A percentile compares a stretch with the other conserved stretches of the same genome.
Evolutionary conservation across 176 grass and related monocot species (phyloP).

Genomic region (Elaeis guineensis): DNA sequence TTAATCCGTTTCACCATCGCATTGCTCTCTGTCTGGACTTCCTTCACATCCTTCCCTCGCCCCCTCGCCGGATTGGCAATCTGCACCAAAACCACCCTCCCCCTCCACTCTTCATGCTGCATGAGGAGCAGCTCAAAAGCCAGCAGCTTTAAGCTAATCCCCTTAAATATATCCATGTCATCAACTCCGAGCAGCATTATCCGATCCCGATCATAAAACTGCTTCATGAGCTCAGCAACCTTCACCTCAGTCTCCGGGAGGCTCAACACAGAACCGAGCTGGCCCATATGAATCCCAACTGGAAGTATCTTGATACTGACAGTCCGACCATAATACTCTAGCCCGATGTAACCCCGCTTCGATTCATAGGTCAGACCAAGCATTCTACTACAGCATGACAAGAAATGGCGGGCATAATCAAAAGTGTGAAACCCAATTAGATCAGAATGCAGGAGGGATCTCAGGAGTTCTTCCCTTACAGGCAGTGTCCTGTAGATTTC

Average conservation of each 20-base stretch:
- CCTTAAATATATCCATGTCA: conserved; percentile 21
- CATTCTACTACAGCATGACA: conserved; percentile 20
- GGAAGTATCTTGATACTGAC: conserved; percentile 18
- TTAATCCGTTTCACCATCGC: conserved; percentile 5
- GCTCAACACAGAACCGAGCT: conserved; percentile 6
- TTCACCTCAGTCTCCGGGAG: not conserved
- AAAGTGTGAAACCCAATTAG: conserved; percentile 21
- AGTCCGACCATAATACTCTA: conserved; percentile 15
- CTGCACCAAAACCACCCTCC: conserved; percentile 10
- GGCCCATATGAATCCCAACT: conserved; percentile 8
- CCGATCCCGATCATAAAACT: not conserved
- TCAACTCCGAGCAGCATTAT: conserved; percentile 12
- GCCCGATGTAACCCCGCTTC: conserved; percentile 11
- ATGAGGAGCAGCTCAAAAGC: conserved; percentile 12
- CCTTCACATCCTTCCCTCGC: conserved; percentile 3
- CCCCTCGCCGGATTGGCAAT: conserved; percentile 10
- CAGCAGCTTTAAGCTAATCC: conserved; percentile 15
- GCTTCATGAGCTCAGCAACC: not conserved
- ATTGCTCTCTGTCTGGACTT: not conserved
- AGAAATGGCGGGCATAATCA: conserved; percentile 16
- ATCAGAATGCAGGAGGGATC: conserved; percentile 9
- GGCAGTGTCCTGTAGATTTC: conserved; percentile 16
- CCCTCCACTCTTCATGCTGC: conserved; percentile 5
- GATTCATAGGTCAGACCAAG: conserved; percentile 14
- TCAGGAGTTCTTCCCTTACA: conserved; percentile 12